Percentiles rank a stretch among this genome's conserved stretches.
These are phyloP conservation scores for Tetrapisispora iriomotensis DNA, from an alignment of 805 yeast genomes.

Conservation along the genomic window DNA sequence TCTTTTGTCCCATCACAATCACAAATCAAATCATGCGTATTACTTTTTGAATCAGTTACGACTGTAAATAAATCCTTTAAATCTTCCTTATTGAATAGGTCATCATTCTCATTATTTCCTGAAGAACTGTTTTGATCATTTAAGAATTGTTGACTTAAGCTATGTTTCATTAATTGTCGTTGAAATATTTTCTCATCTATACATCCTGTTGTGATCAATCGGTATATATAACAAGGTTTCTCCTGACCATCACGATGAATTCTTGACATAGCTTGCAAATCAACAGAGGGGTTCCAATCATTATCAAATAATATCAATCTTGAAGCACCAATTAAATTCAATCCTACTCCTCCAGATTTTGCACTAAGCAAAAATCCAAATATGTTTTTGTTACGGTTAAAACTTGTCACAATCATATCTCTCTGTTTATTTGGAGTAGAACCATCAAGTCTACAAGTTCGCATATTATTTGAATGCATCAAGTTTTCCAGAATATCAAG, in stretches of 20 bases:
- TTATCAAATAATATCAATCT: constrained; percentile 77
- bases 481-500: constrained; percentile 62
- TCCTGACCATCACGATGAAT: constrained; percentile 91
- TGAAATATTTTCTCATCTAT: constrained; percentile 93
- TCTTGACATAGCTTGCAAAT: constrained; percentile 90
- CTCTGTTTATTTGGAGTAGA: constrained; percentile 61
- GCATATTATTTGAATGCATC: constrained; percentile 38
- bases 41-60: constrained; percentile 39
- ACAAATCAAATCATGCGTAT: constrained; percentile 75
- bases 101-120: constrained; percentile 38
- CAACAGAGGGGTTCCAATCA: constrained; percentile 95
- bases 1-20: constrained; percentile 39
- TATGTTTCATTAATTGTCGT: constrained; percentile 77
- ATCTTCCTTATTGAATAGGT: constrained; percentile 60
- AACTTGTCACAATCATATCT: constrained; percentile 53
- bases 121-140: constrained; percentile 26
- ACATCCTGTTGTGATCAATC: constrained; percentile 79
- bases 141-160: constrained; percentile 63
- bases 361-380: constrained; percentile 75
- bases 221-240: constrained; percentile 66
- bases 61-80: constrained; percentile 67
- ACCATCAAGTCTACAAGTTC: constrained; percentile 71
- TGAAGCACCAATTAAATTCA: constrained; percentile 85
- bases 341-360: constrained; percentile 89
- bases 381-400: constrained; percentile 42